These are phyloP conservation scores for Taphrina confusa DNA, from an alignment of 1,139 yeast genomes.

Conservation along the genomic window DNA sequence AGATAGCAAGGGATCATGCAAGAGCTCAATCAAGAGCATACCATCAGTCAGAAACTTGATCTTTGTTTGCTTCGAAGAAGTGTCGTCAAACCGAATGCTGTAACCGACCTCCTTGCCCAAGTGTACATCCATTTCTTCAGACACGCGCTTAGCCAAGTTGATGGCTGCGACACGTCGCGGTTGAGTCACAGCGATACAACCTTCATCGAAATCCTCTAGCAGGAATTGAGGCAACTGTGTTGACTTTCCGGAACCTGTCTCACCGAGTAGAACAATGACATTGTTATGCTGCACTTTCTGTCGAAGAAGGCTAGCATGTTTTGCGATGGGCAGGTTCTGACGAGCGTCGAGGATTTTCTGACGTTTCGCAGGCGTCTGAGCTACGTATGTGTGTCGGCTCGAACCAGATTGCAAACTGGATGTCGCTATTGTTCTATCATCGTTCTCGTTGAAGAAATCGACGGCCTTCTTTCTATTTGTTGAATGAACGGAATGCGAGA, in stretches of 20 bases:
- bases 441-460: slow-evolving; percentile 25
- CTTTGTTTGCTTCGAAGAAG: slow-evolving; percentile 56
- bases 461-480: slow-evolving; percentile 15
- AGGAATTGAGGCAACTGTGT: slow-evolving; percentile 91
- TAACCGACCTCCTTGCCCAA: slow-evolving; percentile 87
- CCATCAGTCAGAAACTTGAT: slow-evolving; percentile 93
- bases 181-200: slow-evolving; percentile 85
- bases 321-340: slow-evolving; percentile 35
- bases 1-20: slow-evolving; percentile 66
- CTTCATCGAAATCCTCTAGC: slow-evolving; percentile 46
- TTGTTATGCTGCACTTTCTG: slow-evolving; percentile 58
- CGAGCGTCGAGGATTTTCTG: slow-evolving; percentile 31
- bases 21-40: slow-evolving; percentile 88
- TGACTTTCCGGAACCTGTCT: slow-evolving; percentile 96
- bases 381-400: neutral
- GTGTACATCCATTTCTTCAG: slow-evolving; percentile 72
- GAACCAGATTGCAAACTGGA: neutral
- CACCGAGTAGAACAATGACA: slow-evolving; percentile 86
- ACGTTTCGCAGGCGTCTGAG: slow-evolving; percentile 14
- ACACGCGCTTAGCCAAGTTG: slow-evolving; percentile 86
- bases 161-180: slow-evolving; percentile 98
- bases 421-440: neutral
- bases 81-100: slow-evolving; percentile 80
- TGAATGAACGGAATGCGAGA: neutral
- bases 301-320: slow-evolving; percentile 65